phyloP scores from a whole-genome alignment of 179 eudicot species.

The Silene vulgaris region DNA sequence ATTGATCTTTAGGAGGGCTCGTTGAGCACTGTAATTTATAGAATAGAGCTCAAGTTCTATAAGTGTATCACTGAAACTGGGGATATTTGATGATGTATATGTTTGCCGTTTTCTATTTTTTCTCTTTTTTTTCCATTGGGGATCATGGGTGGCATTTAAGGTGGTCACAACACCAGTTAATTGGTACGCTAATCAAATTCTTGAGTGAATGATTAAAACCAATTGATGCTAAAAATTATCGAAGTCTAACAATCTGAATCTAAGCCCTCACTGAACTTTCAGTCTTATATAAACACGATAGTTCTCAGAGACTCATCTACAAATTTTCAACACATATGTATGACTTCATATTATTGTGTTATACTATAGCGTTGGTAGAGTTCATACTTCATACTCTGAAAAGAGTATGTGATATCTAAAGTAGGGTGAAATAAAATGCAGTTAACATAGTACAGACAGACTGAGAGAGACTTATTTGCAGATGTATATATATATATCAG shows the following conservation, averaged over 20 bases:
- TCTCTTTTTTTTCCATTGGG: no score
- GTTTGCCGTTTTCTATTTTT: not conserved
- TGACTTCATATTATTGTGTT: not conserved
- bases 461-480: not conserved
- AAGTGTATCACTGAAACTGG: constrained; percentile 3
- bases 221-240: not conserved
- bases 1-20: constrained; percentile 9
- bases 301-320: not conserved
- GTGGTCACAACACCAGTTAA: not conserved
- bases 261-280: not conserved
- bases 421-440: not conserved
- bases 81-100: not conserved
- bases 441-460: not conserved
- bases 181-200: constrained; percentile 1
- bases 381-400: not conserved
- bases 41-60: not conserved
- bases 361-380: not conserved
- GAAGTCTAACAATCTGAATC: not conserved
- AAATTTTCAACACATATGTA: not conserved
- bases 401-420: not conserved
- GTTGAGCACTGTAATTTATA: constrained; percentile 11
- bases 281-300: not conserved
- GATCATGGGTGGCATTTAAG: not conserved
- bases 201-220: not conserved
- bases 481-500: not conserved